Conservation (phyloP, 345 rosid species). For the Euphorbia peplus region DNA sequence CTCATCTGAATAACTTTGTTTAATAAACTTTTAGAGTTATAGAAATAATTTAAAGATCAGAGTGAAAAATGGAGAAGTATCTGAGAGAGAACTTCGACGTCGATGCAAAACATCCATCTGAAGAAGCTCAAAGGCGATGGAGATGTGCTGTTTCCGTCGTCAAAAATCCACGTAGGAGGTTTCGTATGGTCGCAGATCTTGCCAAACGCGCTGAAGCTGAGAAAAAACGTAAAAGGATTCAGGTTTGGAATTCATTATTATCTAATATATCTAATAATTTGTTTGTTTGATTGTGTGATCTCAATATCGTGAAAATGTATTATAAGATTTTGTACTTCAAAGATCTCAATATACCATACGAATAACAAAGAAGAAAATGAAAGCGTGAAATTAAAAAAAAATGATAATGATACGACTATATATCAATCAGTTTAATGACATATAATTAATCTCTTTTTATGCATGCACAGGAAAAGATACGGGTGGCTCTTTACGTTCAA, state of each 20-base stretch:
- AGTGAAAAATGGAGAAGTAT: conserved; percentile 24
- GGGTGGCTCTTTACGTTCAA: conserved; percentile 53
- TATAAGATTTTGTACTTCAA: no score
- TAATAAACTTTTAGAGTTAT: no score
- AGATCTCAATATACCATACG: no score
- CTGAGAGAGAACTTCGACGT: conserved; percentile 32
- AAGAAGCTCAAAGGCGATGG: conserved; percentile 27
- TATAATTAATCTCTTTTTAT: neutral
- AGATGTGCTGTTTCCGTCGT: conserved; percentile 28
- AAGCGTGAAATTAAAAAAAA: no score
- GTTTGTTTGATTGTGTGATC: neutral
- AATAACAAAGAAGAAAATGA: neutral
- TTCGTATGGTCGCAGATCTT: conserved; percentile 35
- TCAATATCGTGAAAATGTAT: no score
- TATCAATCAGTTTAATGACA: neutral
- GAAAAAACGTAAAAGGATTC: conserved; percentile 21
- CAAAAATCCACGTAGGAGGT: conserved; percentile 34
- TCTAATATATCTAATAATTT: no score
- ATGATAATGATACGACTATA: no score
- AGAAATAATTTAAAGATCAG: neutral
- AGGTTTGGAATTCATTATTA: neutral
- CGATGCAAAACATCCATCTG: conserved; percentile 27
- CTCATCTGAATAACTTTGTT: no score
- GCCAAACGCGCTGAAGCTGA: conserved; percentile 29
- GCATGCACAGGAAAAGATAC: conserved; percentile 46